These are phyloP conservation scores for Dipsacomyces acuminosporus DNA, from an alignment of 371 early-diverging fungal species.

Conservation along the genomic window DNA sequence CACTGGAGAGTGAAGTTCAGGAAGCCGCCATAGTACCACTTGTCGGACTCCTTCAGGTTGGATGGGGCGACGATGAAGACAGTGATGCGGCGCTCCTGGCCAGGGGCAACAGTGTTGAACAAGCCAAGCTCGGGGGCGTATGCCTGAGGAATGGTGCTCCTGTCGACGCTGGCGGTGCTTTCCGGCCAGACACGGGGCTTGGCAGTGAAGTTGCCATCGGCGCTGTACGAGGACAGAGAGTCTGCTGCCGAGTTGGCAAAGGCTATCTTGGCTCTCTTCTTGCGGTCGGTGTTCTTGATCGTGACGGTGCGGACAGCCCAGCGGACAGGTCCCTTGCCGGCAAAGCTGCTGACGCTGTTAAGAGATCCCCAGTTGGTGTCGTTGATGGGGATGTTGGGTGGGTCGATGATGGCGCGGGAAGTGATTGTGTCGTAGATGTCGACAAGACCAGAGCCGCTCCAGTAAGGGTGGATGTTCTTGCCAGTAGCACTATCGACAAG, in stretches of 20 bases:
- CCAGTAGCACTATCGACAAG: constrained; percentile 17
- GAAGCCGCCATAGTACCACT: constrained; percentile 42
- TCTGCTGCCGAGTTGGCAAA: constrained; percentile 10
- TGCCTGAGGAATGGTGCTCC: constrained; percentile 11
- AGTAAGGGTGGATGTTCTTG: constrained; percentile 19
- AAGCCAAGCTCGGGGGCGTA: constrained; percentile 50
- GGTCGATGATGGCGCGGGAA: constrained; percentile 52
- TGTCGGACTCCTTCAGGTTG: constrained; percentile 21
- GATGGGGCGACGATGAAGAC: constrained; percentile 37
- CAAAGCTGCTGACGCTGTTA: not conserved
- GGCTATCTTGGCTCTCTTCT: constrained; percentile 9
- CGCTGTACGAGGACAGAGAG: constrained; percentile 40
- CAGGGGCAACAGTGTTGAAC: constrained; percentile 33
- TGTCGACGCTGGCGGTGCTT: not conserved
- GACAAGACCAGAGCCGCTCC: constrained; percentile 69
- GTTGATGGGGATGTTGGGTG: constrained; percentile 61
- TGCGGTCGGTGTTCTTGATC: constrained; percentile 55
- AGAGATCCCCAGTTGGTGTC: constrained; percentile 45
- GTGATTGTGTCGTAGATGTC: constrained; percentile 58
- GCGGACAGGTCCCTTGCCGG: constrained; percentile 40
- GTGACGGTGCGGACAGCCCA: constrained; percentile 50
- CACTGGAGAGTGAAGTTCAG: constrained; percentile 29
- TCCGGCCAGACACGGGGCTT: constrained; percentile 34
- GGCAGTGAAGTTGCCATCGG: constrained; percentile 53
- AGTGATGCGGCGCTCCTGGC: constrained; percentile 15